A percentile compares a stretch with the other conserved stretches of the same genome.
Evolutionary conservation across 495 filamentous ascomycete genomes (phyloP).

Genomic region (Aspergillus carlsbadensis): DNA sequence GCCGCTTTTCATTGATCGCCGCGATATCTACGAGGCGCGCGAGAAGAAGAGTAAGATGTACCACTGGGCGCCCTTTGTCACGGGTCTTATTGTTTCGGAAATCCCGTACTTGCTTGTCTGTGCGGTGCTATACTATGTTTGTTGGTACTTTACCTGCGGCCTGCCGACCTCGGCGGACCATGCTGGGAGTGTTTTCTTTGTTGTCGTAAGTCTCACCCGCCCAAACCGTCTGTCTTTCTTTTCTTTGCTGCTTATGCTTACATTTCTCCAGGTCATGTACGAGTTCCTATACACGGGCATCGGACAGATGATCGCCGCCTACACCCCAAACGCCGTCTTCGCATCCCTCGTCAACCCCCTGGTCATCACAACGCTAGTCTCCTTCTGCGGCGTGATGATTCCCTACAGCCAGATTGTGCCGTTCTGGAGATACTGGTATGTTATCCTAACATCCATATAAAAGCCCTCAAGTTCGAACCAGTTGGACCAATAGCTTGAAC

Average conservation of each 20-base stretch:
- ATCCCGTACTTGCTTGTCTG: conserved; percentile 54
- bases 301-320: conserved; percentile 60
- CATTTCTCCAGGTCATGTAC: conserved; percentile 20
- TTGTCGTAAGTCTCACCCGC: background rate
- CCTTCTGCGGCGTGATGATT: conserved; percentile 45
- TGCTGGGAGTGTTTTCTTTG: background rate
- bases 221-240: background rate
- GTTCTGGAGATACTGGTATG: conserved; percentile 71
- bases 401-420: conserved; percentile 45
- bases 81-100: conserved; percentile 51
- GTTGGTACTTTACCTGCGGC: conserved; percentile 51
- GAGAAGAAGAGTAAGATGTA: conserved; percentile 58
- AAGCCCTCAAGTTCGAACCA: too few species aligned
- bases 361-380: conserved; percentile 28
- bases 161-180: background rate
- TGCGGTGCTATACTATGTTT: conserved; percentile 50
- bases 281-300: conserved; percentile 59
- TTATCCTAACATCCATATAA: too few species aligned
- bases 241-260: background rate
- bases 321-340: conserved; percentile 55
- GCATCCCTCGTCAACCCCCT: conserved; percentile 57
- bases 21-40: conserved; percentile 50
- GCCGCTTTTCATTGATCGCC: conserved; percentile 54
- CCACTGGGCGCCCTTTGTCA: conserved; percentile 54
- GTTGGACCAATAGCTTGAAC: too few species aligned